Percentiles rank a stretch among this genome's conserved stretches.
phyloP scores from a whole-genome alignment of 345 rosid genomes.

The Aquilaria sinensis region DNA sequence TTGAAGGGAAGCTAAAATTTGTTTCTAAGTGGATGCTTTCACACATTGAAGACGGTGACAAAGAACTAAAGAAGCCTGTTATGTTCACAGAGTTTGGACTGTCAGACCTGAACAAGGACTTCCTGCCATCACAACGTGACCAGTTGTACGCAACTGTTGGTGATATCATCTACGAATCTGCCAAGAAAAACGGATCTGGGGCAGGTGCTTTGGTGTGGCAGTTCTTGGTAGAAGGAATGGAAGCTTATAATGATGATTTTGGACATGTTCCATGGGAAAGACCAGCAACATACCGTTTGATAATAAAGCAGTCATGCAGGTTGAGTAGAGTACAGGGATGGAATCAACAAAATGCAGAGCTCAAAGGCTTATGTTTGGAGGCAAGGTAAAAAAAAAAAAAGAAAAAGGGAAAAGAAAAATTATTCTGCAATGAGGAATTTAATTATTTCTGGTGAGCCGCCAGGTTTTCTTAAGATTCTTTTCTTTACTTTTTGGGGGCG shows the following conservation, averaged over 20 bases:
- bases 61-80: slow-evolving; percentile 70
- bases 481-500: too few relatives aligned
- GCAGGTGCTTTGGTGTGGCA: slow-evolving; percentile 90
- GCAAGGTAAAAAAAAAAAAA: slow-evolving; percentile 17
- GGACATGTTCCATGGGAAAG: slow-evolving; percentile 82
- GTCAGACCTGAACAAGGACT: slow-evolving; percentile 72
- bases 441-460: background rate
- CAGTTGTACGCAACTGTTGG: slow-evolving; percentile 45
- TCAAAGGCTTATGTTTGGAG: slow-evolving; percentile 41
- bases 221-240: slow-evolving; percentile 74
- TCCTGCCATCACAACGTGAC: slow-evolving; percentile 51
- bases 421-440: background rate
- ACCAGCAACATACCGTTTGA: slow-evolving; percentile 43
- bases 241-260: slow-evolving; percentile 73
- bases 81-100: slow-evolving; percentile 83
- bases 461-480: background rate
- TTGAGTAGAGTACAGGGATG: slow-evolving; percentile 41
- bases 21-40: slow-evolving; percentile 80
- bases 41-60: slow-evolving; percentile 86
- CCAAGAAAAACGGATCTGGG: slow-evolving; percentile 64
- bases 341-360: slow-evolving; percentile 20
- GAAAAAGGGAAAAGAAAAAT: too few relatives aligned
- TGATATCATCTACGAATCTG: slow-evolving; percentile 59
- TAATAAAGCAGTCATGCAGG: slow-evolving; percentile 66
- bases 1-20: slow-evolving; percentile 58